Evolutionary conservation across 805 yeast genomes (phyloP), one percentile per base, ranked within the genome.

Genomic region (Candida corydali): DNA sequence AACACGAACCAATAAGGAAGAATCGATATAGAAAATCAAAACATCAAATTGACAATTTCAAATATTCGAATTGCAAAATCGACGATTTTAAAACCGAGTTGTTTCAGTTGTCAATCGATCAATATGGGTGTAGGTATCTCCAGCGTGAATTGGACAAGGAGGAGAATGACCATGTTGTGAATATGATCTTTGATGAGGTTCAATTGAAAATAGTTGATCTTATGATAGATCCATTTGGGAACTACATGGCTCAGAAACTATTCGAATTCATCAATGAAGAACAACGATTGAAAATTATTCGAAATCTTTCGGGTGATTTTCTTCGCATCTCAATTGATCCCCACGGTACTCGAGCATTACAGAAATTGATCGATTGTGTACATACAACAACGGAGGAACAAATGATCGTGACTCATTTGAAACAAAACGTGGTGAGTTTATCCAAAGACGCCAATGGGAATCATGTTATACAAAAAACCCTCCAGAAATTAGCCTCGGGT

Each of bases 191-290:
- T 61, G 77, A 78, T 39, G 96, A 93, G 57, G 84, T 87, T 29
- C 76, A 78, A 46, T 65, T 74, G 25, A 82, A 86, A 48, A 81
- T 87, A 39, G 82, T 86, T 37, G 95, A 87, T 56, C 69, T 93
- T 44, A 91, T 93, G 98, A 75, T 76, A 20, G 96, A 89, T 59
- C 96, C 98, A 5, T 93, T 93, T 65, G 98, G 98, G n/a, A 93
- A 93, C 58, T 93, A 93, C 52, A 68, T 93, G 52, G 78, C 94
- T 46, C 98, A 93, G 61, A 93, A 91, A 59, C 63, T 93, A 38
- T 70, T 93, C 45, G 97, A 89, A 55, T 75, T 79, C 45, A 82
- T 88, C 17, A 65, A 73, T 25, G 69, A 71, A 26, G 81, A 73
- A 42, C 94, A 91, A 61, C 70, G 96, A 41, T 67, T 84, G 10